These are phyloP conservation scores for Beta vulgaris DNA, from an alignment of 148 eudicot genomes.

Conservation along the genomic window DNA sequence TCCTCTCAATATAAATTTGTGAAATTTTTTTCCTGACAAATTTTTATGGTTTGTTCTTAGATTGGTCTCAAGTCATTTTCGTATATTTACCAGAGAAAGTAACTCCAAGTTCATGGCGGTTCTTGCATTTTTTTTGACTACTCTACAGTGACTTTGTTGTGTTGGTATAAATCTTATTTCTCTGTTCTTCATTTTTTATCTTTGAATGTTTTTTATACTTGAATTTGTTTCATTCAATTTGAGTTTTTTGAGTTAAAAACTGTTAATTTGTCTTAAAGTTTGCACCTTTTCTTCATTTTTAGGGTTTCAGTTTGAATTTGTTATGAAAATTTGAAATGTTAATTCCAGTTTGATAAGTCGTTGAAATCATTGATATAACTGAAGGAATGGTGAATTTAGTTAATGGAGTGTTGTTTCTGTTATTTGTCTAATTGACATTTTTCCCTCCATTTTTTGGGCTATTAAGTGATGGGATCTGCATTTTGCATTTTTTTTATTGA, in stretches of 20 bases:
- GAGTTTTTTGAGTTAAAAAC: not conserved
- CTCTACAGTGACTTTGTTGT: conserved; percentile 23
- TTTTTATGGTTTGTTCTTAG: not conserved
- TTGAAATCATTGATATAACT: not conserved
- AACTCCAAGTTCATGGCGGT: conserved; percentile 9
- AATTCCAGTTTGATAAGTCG: not conserved
- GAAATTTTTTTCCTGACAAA: not conserved
- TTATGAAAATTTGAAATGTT: conserved; percentile 1
- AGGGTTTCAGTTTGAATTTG: conserved; percentile 26
- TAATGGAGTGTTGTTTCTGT: not conserved
- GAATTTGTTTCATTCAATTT: not conserved
- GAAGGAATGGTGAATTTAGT: not conserved
- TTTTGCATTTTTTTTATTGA: conserved; percentile 2
- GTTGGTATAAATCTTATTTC: conserved; percentile 21
- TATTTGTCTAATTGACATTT: not conserved
- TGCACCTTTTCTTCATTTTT: conserved; percentile 14
- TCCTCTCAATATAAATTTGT: not conserved
- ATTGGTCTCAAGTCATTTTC: conserved; percentile 20
- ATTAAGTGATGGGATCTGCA: conserved; percentile 3
- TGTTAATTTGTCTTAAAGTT: not conserved
- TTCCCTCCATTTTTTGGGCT: conserved; percentile 13
- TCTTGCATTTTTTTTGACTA: conserved; percentile 10
- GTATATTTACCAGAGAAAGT: not conserved
- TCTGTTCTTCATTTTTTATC: not conserved
- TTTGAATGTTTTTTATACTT: not conserved